Conservation (phyloP, 306 rosid genomes). For the Quercus ilex region DNA sequence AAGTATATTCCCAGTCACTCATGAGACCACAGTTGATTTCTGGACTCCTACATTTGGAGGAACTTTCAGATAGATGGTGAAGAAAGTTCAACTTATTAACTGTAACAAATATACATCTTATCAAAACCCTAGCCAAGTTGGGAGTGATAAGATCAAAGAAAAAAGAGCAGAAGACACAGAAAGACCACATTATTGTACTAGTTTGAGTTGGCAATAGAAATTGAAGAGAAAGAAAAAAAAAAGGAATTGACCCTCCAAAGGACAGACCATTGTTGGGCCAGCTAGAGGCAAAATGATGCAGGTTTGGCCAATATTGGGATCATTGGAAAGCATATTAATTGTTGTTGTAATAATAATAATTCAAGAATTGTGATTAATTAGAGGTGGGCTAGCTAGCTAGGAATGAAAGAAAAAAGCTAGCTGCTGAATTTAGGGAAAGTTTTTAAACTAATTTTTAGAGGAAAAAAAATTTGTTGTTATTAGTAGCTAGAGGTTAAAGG, state of each 20-base stretch:
- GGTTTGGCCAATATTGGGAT: constrained; percentile 48
- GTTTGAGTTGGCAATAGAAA: constrained; percentile 35
- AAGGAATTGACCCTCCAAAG: constrained; percentile 56
- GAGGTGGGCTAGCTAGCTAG: constrained; percentile 32
- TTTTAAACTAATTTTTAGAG: constrained; percentile 21
- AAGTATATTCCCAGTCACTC: constrained; percentile 87
- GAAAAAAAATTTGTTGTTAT: constrained; percentile 27
- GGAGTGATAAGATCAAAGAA: constrained; percentile 52
- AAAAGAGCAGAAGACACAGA: constrained; percentile 18
- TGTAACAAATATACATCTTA: constrained; percentile 49
- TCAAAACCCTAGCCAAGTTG: constrained; percentile 69
- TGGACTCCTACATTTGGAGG: constrained; percentile 97
- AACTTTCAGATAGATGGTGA: constrained; percentile 53
- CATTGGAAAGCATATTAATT: constrained; percentile 40
- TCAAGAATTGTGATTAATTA: constrained; percentile 58
- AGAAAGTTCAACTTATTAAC: constrained; percentile 16
- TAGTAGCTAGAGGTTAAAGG: constrained; percentile 29
- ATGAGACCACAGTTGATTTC: constrained; percentile 84
- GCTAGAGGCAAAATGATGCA: constrained; percentile 55
- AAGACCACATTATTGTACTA: constrained; percentile 40
- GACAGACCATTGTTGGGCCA: constrained; percentile 49
- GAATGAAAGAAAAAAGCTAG: constrained; percentile 45
- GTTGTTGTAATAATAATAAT: constrained; percentile 45
- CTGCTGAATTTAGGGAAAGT: constrained; percentile 41
- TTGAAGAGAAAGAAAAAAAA: constrained; percentile 32